phyloP scores from a whole-genome alignment of 225 moss, liverwort and hornwort species.

The Anthoceros angustus region DNA sequence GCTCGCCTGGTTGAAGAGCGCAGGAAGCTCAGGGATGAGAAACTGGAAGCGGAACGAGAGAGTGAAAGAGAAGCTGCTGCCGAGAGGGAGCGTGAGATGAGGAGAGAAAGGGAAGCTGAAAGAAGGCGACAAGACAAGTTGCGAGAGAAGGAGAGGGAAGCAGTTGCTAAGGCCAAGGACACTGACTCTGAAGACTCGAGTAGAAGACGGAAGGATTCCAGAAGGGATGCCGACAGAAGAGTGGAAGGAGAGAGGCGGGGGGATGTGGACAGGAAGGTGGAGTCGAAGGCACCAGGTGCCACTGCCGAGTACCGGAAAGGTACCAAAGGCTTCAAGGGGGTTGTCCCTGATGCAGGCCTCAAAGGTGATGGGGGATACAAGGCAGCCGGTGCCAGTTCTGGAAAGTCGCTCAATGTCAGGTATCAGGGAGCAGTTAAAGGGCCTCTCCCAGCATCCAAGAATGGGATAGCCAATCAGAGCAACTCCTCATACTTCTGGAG shows the following conservation, averaged over 20 bases:
- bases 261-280: constrained; percentile 37
- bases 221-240: constrained; percentile 26
- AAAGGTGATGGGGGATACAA: constrained; percentile 25
- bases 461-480: constrained; percentile 18
- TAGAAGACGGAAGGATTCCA: constrained; percentile 37
- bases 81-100: constrained; percentile 47
- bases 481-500: constrained; percentile 35
- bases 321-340: constrained; percentile 17
- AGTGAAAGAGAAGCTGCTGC: constrained; percentile 54
- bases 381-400: constrained; percentile 13
- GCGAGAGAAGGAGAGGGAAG: constrained; percentile 43
- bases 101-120: constrained; percentile 50
- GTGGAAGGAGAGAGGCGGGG: constrained; percentile 19
- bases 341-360: constrained; percentile 16
- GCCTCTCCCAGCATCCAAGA: constrained; percentile 18
- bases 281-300: constrained; percentile 9
- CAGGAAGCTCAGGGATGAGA: constrained; percentile 57
- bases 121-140: constrained; percentile 51
- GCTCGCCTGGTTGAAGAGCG: constrained; percentile 66
- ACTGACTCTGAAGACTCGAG: constrained; percentile 29
- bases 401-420: constrained; percentile 18
- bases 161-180: constrained; percentile 18
- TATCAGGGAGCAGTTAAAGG: constrained; percentile 20
- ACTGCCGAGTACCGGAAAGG: constrained; percentile 26
- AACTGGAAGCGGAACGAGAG: constrained; percentile 53